Evolutionary conservation across 2,329 filamentous ascomycete species (phyloP).

Genomic region (Amylocarpus encephaloides): DNA sequence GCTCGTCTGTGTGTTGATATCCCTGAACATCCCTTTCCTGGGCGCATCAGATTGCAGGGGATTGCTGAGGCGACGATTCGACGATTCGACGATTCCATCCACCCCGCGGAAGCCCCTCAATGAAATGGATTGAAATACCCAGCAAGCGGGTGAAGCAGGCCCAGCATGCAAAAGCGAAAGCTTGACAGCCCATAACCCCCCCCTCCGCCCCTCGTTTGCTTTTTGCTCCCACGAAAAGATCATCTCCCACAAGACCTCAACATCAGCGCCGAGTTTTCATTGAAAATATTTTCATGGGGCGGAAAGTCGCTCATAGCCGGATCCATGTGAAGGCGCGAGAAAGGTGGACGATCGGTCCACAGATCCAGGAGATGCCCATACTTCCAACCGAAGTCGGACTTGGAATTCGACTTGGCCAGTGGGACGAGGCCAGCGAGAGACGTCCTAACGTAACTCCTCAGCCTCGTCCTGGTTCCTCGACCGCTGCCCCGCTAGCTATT

Average conservation of each 20-base stretch:
- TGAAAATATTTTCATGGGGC: constrained; percentile 8
- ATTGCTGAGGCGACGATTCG: background rate
- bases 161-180: background rate
- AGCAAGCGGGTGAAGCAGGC: background rate
- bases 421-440: background rate
- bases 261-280: background rate
- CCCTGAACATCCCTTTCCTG: background rate
- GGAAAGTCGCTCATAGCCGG: constrained; percentile 3
- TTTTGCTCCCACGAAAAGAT: background rate
- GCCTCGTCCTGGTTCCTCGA: background rate
- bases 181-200: constrained; percentile 2
- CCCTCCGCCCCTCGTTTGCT: background rate
- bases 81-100: background rate
- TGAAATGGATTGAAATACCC: background rate
- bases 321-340: background rate
- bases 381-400: background rate
- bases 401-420: background rate
- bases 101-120: constrained; percentile 8
- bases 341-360: background rate
- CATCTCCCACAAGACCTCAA: constrained; percentile 1
- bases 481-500: background rate
- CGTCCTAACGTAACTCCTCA: background rate
- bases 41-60: background rate
- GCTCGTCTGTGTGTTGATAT: too few relatives aligned
- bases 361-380: background rate